phyloP scores from a whole-genome alignment of 768 basidiomycete species.

The Sarcodon aspratus region DNA sequence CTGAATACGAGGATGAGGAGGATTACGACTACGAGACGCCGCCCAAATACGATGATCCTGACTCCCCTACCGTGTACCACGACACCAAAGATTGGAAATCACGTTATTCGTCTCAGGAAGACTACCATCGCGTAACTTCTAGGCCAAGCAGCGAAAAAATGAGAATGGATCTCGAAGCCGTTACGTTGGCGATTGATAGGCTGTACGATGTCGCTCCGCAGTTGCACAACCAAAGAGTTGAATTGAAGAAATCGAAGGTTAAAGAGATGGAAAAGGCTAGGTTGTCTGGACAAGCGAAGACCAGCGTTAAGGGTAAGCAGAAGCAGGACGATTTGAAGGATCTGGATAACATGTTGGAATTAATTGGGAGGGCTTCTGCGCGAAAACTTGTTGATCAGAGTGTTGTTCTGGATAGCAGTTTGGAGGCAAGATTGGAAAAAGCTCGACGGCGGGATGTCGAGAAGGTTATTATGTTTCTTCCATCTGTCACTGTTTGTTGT shows the following conservation, averaged over 20 bases:
- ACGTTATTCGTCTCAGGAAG: not conserved
- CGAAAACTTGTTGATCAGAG: constrained; percentile 61
- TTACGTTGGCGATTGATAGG: constrained; percentile 83
- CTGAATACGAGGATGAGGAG: constrained; percentile 17
- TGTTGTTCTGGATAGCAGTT: constrained; percentile 51
- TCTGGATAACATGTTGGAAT: constrained; percentile 58
- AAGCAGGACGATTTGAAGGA: constrained; percentile 40
- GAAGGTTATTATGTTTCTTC: constrained; percentile 34
- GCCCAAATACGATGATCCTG: constrained; percentile 17
- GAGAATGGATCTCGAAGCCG: constrained; percentile 73
- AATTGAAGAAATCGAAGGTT: constrained; percentile 61
- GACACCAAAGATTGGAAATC: constrained; percentile 5
- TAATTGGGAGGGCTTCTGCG: constrained; percentile 61
- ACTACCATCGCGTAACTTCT: not conserved
- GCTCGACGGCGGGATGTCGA: constrained; percentile 45
- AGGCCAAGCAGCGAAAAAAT: constrained; percentile 56
- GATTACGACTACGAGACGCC: constrained; percentile 11
- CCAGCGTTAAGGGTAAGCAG: constrained; percentile 28
- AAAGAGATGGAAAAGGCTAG: constrained; percentile 67
- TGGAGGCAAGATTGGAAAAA: constrained; percentile 42
- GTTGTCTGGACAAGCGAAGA: constrained; percentile 22
- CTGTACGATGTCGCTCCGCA: constrained; percentile 82
- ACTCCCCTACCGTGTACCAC: constrained; percentile 1
- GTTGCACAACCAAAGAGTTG: constrained; percentile 86
- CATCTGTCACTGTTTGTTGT: not conserved